Evolutionary conservation across 1,139 yeast genomes (phyloP).

Genomic region (Ogataea hybrid): DNA sequence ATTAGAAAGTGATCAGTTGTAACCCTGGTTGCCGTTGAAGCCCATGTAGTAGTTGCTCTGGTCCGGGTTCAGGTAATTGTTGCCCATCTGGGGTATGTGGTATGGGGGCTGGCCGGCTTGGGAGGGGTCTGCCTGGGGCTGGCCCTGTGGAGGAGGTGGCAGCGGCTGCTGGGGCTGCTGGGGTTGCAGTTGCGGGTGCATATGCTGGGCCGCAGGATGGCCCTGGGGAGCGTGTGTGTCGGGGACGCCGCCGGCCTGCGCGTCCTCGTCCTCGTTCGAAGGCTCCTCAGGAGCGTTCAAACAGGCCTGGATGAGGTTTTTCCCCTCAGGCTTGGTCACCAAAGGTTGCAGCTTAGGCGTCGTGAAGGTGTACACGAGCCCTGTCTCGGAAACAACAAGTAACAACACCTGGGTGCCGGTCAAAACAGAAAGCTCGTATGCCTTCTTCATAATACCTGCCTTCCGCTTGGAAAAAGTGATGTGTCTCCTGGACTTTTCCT

Average conservation of each 20-base stretch:
- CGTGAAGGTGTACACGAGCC: constrained; percentile 96
- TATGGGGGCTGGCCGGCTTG: constrained; percentile 23
- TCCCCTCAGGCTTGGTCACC: constrained; percentile 96
- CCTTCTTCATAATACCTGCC: constrained; percentile 98
- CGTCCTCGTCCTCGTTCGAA: constrained; percentile 60
- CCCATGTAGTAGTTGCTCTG: constrained; percentile 28
- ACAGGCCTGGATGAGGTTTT: constrained; percentile 94
- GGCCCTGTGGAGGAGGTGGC: constrained; percentile 19
- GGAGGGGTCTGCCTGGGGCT: constrained; percentile 18
- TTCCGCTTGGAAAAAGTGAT: constrained; percentile 96
- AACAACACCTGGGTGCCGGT: constrained; percentile 96
- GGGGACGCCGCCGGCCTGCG: constrained; percentile 26
- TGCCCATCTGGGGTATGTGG: constrained; percentile 25
- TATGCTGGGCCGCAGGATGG: constrained; percentile 26
- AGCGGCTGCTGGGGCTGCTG: constrained; percentile 17
- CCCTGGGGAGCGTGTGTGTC: constrained; percentile 37
- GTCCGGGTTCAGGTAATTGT: constrained; percentile 25
- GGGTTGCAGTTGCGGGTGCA: constrained; percentile 20
- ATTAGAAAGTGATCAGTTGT: constrained; percentile 18
- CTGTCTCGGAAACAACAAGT: constrained; percentile 94
- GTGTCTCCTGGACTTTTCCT: constrained; percentile 96
- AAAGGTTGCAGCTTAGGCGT: constrained; percentile 97
- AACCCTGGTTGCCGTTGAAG: constrained; percentile 31
- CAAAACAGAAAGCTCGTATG: constrained; percentile 90
- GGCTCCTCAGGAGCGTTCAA: constrained; percentile 91